These are phyloP conservation scores for Dendryphion nanum DNA, from an alignment of 2,329 filamentous ascomycete species.

Conservation along the genomic window DNA sequence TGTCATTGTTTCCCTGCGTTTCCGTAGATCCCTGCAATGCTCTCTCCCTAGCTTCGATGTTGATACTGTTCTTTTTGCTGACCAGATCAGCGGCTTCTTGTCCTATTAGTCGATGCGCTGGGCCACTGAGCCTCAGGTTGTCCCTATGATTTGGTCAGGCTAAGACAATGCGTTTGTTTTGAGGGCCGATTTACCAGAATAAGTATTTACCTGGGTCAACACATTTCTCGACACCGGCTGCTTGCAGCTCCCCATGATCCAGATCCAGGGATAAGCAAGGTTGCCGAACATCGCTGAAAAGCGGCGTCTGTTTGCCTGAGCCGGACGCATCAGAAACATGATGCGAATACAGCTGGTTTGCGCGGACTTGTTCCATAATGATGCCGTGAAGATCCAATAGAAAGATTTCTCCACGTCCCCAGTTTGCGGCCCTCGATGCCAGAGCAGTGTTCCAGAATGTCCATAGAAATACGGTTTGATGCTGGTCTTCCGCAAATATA, in stretches of 20 bases:
- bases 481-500: conserved; percentile 33
- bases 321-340: conserved; percentile 33
- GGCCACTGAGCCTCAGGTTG: conserved; percentile 32
- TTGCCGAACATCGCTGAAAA: conserved; percentile 32
- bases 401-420: conserved; percentile 30
- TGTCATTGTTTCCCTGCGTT: conserved; percentile 12
- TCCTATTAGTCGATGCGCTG: conserved; percentile 37
- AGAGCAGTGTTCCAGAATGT: conserved; percentile 37
- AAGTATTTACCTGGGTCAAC: conserved; percentile 29
- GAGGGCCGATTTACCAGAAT: conserved; percentile 31
- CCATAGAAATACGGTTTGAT: conserved; percentile 31
- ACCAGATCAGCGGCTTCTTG: conserved; percentile 33
- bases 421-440: conserved; percentile 24
- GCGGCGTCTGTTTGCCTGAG: conserved; percentile 27
- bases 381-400: conserved; percentile 34
- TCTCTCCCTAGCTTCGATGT: conserved; percentile 20
- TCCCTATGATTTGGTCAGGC: conserved; percentile 33
- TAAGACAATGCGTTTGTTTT: conserved; percentile 32
- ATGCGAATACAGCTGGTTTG: conserved; percentile 30
- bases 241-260: conserved; percentile 19
- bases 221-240: conserved; percentile 29
- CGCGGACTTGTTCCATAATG: conserved; percentile 34
- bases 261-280: conserved; percentile 29
- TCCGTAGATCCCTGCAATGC: conserved; percentile 13
- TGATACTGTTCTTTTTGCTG: conserved; percentile 29